Conservation (phyloP, 164 flowering plant species). For the Akebia trifoliata region DNA sequence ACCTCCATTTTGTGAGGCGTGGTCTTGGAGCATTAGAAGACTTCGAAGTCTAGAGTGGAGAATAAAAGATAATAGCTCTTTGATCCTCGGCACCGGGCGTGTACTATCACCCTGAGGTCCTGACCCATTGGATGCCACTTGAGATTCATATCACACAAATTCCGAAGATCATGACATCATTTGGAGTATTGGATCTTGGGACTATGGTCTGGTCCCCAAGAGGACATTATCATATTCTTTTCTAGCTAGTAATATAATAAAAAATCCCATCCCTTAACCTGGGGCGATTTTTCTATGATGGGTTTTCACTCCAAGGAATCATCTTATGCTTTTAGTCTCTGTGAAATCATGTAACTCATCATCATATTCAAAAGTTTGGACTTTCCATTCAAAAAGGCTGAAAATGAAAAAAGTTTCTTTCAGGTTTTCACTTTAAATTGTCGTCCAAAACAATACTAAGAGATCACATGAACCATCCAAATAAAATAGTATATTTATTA, state of each 20-base stretch:
- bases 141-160: no score
- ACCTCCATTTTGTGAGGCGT: no score
- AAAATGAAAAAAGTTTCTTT: neutral
- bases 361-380: neutral
- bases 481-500: constrained; percentile 6
- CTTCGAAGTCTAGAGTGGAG: no score
- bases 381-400: neutral
- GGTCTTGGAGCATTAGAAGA: no score
- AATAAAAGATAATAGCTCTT: no score
- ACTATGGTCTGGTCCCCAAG: neutral
- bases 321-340: neutral
- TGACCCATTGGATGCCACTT: no score
- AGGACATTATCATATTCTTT: no score
- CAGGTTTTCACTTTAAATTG: neutral
- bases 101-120: no score
- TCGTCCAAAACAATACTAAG: neutral
- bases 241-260: neutral
- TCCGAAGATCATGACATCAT: no score
- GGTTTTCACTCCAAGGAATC: constrained; percentile 3
- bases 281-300: neutral
- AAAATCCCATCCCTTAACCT: neutral
- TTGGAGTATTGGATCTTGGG: neutral
- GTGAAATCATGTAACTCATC: neutral
- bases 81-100: no score
- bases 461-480: constrained; percentile 4